Evolutionary conservation across 1,139 yeast species (phyloP).

Genomic region (Geotrichum klebahnii): DNA sequence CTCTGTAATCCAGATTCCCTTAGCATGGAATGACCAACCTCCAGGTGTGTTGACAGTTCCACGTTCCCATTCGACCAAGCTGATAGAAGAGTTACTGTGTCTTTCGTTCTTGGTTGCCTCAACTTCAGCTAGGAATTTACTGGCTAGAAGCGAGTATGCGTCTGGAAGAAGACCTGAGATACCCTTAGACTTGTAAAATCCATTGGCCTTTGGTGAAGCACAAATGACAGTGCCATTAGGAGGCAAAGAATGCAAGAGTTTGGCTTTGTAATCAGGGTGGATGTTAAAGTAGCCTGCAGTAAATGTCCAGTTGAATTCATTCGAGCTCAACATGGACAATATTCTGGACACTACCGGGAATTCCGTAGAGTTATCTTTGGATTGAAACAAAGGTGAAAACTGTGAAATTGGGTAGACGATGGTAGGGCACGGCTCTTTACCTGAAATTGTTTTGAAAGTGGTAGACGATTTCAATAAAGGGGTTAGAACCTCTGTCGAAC

Average conservation of each 20-base stretch:
- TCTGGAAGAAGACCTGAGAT: slow-evolving; percentile 78
- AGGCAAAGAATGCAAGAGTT: slow-evolving; percentile 58
- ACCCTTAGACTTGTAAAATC: slow-evolving; percentile 83
- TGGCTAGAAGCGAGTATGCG: slow-evolving; percentile 77
- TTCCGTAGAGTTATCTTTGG: slow-evolving; percentile 70
- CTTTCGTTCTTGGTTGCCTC: slow-evolving; percentile 30
- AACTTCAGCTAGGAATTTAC: slow-evolving; percentile 59
- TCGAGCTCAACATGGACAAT: slow-evolving; percentile 51
- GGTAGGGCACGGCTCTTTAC: slow-evolving; percentile 15
- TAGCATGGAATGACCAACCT: slow-evolving; percentile 99
- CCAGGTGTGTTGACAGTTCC: slow-evolving; percentile 75
- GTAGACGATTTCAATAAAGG: slow-evolving; percentile 46
- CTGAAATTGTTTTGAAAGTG: slow-evolving; percentile 4
- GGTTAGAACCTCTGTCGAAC: slow-evolving; percentile 54
- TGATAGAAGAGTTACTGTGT: slow-evolving; percentile 37
- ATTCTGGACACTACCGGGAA: slow-evolving; percentile 62
- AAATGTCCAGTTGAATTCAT: slow-evolving; percentile 70
- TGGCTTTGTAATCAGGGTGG: slow-evolving; percentile 66
- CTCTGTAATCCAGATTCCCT: slow-evolving; percentile 81
- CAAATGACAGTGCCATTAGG: slow-evolving; percentile 64
- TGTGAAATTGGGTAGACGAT: slow-evolving; percentile 91
- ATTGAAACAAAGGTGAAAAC: slow-evolving; percentile 67
- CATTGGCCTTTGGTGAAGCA: slow-evolving; percentile 87
- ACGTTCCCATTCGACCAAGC: slow-evolving; percentile 76
- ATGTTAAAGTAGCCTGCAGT: slow-evolving; percentile 97